Percentiles rank a stretch among this genome's conserved stretches.
phyloP scores from a whole-genome alignment of 1,284 basidiomycete species.

The Cryptococcus neoformans region DNA sequence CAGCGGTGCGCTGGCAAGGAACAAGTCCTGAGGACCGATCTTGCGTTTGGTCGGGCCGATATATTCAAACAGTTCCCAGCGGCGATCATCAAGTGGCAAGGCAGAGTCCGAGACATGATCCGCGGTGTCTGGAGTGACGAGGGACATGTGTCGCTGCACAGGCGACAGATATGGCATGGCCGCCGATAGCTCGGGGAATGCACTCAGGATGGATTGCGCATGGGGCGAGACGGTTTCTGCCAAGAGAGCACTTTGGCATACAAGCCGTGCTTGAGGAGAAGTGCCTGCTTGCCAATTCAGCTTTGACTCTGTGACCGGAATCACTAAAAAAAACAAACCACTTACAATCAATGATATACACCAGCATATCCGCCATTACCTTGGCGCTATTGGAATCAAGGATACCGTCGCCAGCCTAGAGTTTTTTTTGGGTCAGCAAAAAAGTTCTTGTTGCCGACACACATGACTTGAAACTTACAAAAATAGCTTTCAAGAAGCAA shows the following conservation, averaged over 20 bases:
- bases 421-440: neutral
- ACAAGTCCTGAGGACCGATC: conserved; percentile 26
- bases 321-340: neutral
- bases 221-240: conserved; percentile 22
- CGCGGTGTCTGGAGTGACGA: conserved; percentile 14
- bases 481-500: conserved; percentile 27
- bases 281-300: conserved; percentile 17
- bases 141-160: conserved; percentile 24
- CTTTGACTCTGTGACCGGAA: neutral
- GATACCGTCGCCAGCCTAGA: conserved; percentile 8
- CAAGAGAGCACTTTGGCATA: conserved; percentile 26
- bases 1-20: conserved; percentile 25
- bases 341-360: conserved; percentile 32
- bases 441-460: neutral
- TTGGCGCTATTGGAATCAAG: conserved; percentile 4
- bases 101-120: conserved; percentile 13
- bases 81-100: conserved; percentile 38
- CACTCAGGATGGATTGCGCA: conserved; percentile 18
- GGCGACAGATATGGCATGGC: conserved; percentile 30
- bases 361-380: conserved; percentile 30
- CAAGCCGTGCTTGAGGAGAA: conserved; percentile 20
- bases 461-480: conserved; percentile 21
- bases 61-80: conserved; percentile 46
- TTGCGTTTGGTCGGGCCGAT: conserved; percentile 18
- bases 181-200: conserved; percentile 14